A percentile compares a stretch with the other conserved stretches of the same genome.
phyloP scores from a whole-genome alignment of 2,329 filamentous ascomycete species.

The Calonectria pseudoturangicola region DNA sequence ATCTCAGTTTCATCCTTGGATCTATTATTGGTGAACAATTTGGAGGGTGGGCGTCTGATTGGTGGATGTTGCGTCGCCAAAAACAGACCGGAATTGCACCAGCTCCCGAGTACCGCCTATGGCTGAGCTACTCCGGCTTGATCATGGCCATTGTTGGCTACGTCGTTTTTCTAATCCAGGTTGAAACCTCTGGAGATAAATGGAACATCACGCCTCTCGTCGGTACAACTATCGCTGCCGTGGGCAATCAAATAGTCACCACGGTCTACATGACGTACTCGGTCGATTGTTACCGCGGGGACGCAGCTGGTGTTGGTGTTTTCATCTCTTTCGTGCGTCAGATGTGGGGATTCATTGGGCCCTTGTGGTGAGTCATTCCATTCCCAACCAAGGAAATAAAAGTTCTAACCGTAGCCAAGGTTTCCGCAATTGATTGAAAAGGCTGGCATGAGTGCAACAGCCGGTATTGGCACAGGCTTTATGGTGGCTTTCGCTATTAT shows the following conservation, averaged over 20 bases:
- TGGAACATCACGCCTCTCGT: slow-evolving; percentile 36
- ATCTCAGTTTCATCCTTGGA: slow-evolving; percentile 23
- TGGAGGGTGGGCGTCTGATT: slow-evolving; percentile 21
- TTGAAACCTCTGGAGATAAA: slow-evolving; percentile 18
- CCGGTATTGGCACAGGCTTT: slow-evolving; percentile 9
- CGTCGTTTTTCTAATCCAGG: slow-evolving; percentile 27
- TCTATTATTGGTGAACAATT: slow-evolving; percentile 34
- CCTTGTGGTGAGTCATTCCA: background rate
- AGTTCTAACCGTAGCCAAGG: background rate
- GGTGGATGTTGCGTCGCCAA: slow-evolving; percentile 30
- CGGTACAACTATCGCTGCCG: slow-evolving; percentile 24
- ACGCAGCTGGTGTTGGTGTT: slow-evolving; percentile 30
- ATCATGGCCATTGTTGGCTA: slow-evolving; percentile 28
- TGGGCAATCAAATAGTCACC: slow-evolving; percentile 34
- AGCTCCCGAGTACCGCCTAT: slow-evolving; percentile 26
- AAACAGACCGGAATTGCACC: slow-evolving; percentile 21
- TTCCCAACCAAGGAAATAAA: no score
- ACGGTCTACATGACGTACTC: slow-evolving; percentile 33
- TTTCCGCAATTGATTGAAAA: slow-evolving; percentile 19
- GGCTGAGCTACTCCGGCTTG: slow-evolving; percentile 28
- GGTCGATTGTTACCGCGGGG: slow-evolving; percentile 28
- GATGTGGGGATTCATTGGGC: slow-evolving; percentile 29
- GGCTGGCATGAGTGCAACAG: background rate
- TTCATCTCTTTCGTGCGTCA: slow-evolving; percentile 33
- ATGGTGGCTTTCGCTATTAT: slow-evolving; percentile 10